Percentiles rank a stretch among this genome's conserved stretches.
Evolutionary conservation across 345 rosid genomes (phyloP).

Genomic region (Carallia pectinifolia): DNA sequence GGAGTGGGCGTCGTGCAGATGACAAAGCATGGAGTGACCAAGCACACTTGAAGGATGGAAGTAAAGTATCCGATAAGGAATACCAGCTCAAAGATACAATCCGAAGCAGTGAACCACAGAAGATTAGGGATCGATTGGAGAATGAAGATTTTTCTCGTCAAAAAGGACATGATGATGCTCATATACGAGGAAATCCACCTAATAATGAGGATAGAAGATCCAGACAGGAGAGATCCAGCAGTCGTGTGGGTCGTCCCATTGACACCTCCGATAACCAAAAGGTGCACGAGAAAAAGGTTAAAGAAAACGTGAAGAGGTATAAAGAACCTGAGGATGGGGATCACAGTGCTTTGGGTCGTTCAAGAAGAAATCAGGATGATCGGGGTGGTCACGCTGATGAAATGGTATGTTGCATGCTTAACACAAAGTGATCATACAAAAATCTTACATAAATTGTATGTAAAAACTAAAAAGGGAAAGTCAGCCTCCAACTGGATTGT

Average conservation of each 20-base stretch:
- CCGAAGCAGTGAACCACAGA: constrained; percentile 61
- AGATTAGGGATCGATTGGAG: constrained; percentile 63
- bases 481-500: too few species aligned
- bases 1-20: constrained; percentile 66
- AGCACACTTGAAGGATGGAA: constrained; percentile 59
- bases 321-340: constrained; percentile 68
- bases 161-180: constrained; percentile 60
- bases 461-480: too few species aligned
- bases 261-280: constrained; percentile 57
- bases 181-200: constrained; percentile 52
- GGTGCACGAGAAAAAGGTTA: constrained; percentile 61
- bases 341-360: constrained; percentile 34
- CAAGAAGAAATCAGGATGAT: constrained; percentile 69
- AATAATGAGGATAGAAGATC: constrained; percentile 60
- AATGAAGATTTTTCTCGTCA: constrained; percentile 60
- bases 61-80: constrained; percentile 66
- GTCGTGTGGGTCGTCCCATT: constrained; percentile 51
- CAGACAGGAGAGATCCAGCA: constrained; percentile 62
- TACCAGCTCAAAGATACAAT: constrained; percentile 53
- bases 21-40: constrained; percentile 61
- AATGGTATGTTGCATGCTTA: constrained; percentile 56
- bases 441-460: too few species aligned
- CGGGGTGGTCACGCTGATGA: constrained; percentile 55
- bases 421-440: neutral
- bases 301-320: constrained; percentile 59